Conservation (phyloP, 441 rosid species). For the Jatropha podagrica region DNA sequence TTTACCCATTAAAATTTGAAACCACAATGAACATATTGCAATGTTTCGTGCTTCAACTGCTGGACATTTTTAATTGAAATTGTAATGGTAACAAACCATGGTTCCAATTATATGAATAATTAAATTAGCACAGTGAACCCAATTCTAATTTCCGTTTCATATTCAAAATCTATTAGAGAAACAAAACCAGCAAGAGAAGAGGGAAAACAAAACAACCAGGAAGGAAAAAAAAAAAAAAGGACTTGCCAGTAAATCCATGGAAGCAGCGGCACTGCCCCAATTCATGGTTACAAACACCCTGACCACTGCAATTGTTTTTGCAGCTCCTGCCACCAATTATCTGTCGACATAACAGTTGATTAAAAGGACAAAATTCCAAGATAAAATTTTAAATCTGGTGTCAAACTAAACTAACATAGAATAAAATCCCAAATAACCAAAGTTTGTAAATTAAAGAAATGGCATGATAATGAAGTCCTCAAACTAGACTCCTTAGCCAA, state of each 20-base stretch:
- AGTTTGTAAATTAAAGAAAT: not conserved
- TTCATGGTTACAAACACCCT: conserved; percentile 85
- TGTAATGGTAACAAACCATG: not conserved
- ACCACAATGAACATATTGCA: not conserved
- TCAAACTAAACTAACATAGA: not conserved
- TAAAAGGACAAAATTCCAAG: not conserved
- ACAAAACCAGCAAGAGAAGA: not conserved
- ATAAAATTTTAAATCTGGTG: not conserved
- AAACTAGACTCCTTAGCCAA: not conserved
- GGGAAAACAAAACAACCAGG: not conserved
- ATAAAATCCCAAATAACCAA: not conserved
- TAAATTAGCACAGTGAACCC: not conserved
- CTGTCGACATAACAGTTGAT: conserved; percentile 40
- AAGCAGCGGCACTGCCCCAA: conserved; percentile 83
- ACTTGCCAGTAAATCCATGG: conserved; percentile 78
- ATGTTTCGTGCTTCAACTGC: not conserved
- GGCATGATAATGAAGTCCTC: not conserved
- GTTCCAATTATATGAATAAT: not conserved
- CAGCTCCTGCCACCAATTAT: conserved; percentile 68
- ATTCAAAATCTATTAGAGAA: conserved; percentile 2
- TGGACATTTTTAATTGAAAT: not conserved
- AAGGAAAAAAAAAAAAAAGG: not conserved
- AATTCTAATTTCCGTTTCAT: not conserved
- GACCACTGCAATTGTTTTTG: conserved; percentile 66
- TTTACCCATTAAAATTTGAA: not conserved